phyloP scores from a whole-genome alignment of 495 filamentous ascomycete species.

The Penicillium roqueforti region DNA sequence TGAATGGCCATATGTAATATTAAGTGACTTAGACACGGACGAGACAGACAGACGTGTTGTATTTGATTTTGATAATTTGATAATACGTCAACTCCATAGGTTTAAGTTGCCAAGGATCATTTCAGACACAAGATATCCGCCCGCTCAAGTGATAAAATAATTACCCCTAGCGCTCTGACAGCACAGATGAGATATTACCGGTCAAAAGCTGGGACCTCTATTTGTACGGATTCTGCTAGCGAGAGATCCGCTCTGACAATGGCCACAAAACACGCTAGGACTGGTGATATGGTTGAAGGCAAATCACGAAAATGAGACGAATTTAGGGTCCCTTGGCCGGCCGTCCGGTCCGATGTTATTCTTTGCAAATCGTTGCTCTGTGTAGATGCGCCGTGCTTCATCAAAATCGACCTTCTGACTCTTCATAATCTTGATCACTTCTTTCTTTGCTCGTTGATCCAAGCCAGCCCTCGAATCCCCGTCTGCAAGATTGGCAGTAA shows the following conservation, averaged over 20 bases:
- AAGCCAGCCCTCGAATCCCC: slow-evolving; percentile 76
- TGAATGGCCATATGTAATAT: slow-evolving; percentile 2
- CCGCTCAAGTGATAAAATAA: not conserved
- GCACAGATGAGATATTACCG: not conserved
- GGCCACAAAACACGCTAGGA: not conserved
- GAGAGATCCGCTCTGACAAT: not conserved
- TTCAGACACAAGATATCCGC: slow-evolving; percentile 1
- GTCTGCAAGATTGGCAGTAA: slow-evolving; percentile 68
- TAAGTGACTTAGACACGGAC: not conserved
- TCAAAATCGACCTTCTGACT: slow-evolving; percentile 72
- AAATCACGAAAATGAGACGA: slow-evolving; percentile 79
- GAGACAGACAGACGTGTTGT: not conserved
- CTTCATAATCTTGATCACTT: slow-evolving; percentile 87
- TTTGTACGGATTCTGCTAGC: not conserved
- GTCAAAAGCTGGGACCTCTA: not conserved
- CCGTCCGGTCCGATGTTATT: slow-evolving; percentile 89
- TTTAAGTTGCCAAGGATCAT: not conserved
- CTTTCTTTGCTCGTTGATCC: slow-evolving; percentile 70
- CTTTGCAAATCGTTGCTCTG: slow-evolving; percentile 75
- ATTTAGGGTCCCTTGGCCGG: slow-evolving; percentile 85
- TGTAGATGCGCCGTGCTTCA: slow-evolving; percentile 81
- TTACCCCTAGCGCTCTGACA: not conserved
- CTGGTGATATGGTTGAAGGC: not conserved
- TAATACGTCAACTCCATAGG: not conserved
- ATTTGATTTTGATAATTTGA: too few species aligned